Conservation (phyloP, 495 filamentous ascomycete species). For the Cairneyella variabilis region DNA sequence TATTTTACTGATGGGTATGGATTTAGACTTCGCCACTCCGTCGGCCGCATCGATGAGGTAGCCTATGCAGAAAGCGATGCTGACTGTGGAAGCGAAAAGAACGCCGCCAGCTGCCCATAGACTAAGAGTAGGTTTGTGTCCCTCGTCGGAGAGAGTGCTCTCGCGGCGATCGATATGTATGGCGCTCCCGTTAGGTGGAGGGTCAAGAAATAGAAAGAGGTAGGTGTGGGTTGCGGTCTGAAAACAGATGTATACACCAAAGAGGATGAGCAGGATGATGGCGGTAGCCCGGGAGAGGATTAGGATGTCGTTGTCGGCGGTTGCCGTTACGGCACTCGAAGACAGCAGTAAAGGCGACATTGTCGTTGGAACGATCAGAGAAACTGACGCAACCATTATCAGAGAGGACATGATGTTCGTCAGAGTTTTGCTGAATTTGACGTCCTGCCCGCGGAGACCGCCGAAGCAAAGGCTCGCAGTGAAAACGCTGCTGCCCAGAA, state of each 20-base stretch:
- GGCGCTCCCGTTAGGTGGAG: too few relatives aligned
- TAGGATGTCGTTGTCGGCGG: background rate
- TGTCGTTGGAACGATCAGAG: conserved; percentile 30
- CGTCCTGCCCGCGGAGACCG: background rate
- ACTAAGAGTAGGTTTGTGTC: conserved; percentile 14
- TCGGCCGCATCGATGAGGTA: conserved; percentile 29
- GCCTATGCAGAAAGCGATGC: conserved; percentile 29
- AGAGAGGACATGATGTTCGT: conserved; percentile 22
- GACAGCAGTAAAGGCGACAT: conserved; percentile 13
- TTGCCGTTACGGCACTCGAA: background rate
- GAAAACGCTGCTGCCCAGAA: conserved; percentile 6
- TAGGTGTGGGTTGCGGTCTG: too few relatives aligned
- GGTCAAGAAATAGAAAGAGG: too few relatives aligned
- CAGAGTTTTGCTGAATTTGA: background rate
- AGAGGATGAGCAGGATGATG: conserved; percentile 28
- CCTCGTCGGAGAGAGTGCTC: too few relatives aligned
- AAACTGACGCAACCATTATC: conserved; percentile 29
- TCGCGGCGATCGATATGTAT: too few relatives aligned
- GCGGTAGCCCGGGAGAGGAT: conserved; percentile 12
- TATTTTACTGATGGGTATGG: conserved; percentile 23
- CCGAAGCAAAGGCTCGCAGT: too few relatives aligned
- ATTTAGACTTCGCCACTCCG: conserved; percentile 23
- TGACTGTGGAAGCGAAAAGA: conserved; percentile 22
- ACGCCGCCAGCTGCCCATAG: conserved; percentile 15
- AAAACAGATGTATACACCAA: conserved; percentile 23